A percentile compares a stretch with the other conserved stretches of the same genome.
Evolutionary conservation across 176 grass and related monocot genomes (phyloP).

Genomic region (Chloris gayana): DNA sequence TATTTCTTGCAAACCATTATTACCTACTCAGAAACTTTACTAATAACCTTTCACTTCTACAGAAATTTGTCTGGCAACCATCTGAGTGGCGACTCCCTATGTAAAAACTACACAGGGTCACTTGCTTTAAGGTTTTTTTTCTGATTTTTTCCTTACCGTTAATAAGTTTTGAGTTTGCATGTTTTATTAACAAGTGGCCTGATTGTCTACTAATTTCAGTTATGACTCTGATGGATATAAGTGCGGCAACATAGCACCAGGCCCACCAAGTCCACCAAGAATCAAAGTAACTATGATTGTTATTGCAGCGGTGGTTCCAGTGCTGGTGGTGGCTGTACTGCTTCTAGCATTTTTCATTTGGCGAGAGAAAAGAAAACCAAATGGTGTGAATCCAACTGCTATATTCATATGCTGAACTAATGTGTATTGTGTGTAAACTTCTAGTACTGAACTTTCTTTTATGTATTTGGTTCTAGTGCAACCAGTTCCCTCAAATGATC

Average conservation of each 20-base stretch:
- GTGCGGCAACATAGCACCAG: background rate
- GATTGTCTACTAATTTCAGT: background rate
- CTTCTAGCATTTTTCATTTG: background rate
- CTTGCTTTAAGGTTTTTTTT: background rate
- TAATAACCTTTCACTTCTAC: background rate
- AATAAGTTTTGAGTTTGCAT: background rate
- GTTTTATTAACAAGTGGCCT: background rate
- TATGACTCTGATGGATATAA: background rate
- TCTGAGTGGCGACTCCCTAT: conserved; percentile 12
- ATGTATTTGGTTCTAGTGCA: too few relatives aligned
- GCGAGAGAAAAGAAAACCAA: background rate
- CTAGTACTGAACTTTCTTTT: too few relatives aligned
- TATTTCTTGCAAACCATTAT: background rate
- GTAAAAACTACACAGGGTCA: background rate
- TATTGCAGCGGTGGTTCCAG: conserved; percentile 1
- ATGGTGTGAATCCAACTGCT: background rate
- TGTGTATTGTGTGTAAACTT: too few relatives aligned
- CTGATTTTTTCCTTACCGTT: background rate
- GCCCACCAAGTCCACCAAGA: too few relatives aligned
- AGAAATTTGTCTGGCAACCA: conserved; percentile 45
- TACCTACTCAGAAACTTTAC: background rate
- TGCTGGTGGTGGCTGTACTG: background rate
- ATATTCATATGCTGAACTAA: background rate
- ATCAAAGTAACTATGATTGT: background rate
- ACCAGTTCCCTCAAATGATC: background rate